phyloP scores from a whole-genome alignment of 2,329 filamentous ascomycete species.

The Mariannaea sp. region DNA sequence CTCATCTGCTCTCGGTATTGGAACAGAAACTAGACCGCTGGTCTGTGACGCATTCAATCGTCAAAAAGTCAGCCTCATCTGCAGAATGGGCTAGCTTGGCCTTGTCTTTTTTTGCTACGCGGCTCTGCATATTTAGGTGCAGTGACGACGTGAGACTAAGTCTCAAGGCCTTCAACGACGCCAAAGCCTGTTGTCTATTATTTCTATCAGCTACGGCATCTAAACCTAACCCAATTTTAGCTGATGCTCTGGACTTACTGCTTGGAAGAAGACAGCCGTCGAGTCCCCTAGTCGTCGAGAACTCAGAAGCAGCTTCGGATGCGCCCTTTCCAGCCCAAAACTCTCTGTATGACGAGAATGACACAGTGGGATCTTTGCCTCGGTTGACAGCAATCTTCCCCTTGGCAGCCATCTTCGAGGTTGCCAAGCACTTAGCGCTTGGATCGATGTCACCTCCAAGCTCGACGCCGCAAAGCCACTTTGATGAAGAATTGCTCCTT shows the following conservation, averaged over 20 bases:
- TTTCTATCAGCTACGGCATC: constrained; percentile 30
- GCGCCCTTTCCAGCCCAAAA: neutral
- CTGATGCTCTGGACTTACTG: constrained; percentile 22
- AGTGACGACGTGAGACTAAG: constrained; percentile 10
- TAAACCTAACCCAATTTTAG: constrained; percentile 21
- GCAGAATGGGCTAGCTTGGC: constrained; percentile 19
- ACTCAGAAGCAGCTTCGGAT: neutral
- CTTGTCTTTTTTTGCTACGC: constrained; percentile 32
- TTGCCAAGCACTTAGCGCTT: constrained; percentile 23
- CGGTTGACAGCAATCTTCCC: constrained; percentile 31
- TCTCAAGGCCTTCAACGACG: constrained; percentile 20
- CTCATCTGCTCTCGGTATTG: constrained; percentile 19
- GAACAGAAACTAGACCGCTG: constrained; percentile 33
- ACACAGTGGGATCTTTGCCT: constrained; percentile 17
- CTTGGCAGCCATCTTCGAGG: constrained; percentile 30
- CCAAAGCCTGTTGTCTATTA: constrained; percentile 33
- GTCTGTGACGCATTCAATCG: constrained; percentile 22
- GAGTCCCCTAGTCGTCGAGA: neutral
- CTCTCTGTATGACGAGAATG: constrained; percentile 10
- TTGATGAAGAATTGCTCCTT: constrained; percentile 35
- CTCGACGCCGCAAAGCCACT: constrained; percentile 4
- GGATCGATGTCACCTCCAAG: constrained; percentile 27
- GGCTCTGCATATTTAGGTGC: constrained; percentile 24
- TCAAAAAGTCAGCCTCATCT: constrained; percentile 18
- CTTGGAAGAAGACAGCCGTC: constrained; percentile 13